Evolutionary conservation across 257 asterid genomes (phyloP), one percentile per base, ranked within the genome.

Genomic region (Primulina eburnea): DNA sequence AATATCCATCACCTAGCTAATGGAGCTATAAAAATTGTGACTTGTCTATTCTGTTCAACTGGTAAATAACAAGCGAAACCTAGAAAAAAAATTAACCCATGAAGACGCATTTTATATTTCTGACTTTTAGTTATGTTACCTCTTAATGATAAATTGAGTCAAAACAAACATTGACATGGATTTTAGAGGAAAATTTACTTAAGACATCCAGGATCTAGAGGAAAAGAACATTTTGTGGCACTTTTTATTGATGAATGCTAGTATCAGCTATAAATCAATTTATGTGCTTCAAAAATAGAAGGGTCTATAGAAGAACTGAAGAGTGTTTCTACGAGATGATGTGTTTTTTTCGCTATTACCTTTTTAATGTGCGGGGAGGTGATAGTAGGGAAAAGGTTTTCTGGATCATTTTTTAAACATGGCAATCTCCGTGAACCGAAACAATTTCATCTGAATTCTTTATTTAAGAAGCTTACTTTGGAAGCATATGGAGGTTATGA

Each of bases 321-420:
- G 40, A 21, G 40, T 73, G 47, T 53, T 70, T 10, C 14, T 29
- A 24, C 60, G 12, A 30, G 32, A 60, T 63, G 62, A 4, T 52
- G 3, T 38, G 55, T 72, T 53, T 58, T 26, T 37, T 34, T 38
- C 65, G 59, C 50, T 33, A 35, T n/a, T 34, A 47, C 63, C 40
- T 38, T 65, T 43, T 74, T 43, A 37, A 62, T 62, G 2, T 62
- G 59, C 18, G 24, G 24, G 24, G 24, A 21, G 24, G 24, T 21
- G 24, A 21, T 8, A 21, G 1, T 32, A 6, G 38, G 24, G 61
- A 30, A 26, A n/a, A 28, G 52, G 67, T 16, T 43, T 67, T 47
- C 24, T 30, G 75, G 72, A 40, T 76, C 77, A 34, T 21, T 59
- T 62, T 63, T 58, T 14, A 47, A 33, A 60, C 5, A 32, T 68